Percentiles rank a stretch among this genome's conserved stretches.
Evolutionary conservation across 2,329 filamentous ascomycete species (phyloP).

Genomic region (Botrytis elliptica): DNA sequence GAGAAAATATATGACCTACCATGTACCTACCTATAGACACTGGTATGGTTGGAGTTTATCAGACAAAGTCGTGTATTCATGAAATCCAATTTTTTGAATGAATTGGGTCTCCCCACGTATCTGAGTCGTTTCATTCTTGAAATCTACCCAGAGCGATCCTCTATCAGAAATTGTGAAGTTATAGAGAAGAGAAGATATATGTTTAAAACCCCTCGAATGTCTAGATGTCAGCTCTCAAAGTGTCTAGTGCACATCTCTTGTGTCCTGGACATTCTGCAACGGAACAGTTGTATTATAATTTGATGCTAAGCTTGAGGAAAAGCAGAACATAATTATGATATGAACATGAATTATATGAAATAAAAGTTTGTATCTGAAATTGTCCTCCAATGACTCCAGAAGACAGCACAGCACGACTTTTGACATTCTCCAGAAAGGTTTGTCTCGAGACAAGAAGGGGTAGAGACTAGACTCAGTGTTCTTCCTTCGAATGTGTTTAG

Average conservation of each 20-base stretch:
- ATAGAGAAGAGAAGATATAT: background rate
- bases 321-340: background rate
- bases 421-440: background rate
- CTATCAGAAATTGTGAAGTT: background rate
- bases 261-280: background rate
- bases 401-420: background rate
- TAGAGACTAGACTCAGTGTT: background rate
- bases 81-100: background rate
- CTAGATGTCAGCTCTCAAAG: background rate
- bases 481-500: background rate
- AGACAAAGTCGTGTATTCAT: background rate
- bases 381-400: background rate
- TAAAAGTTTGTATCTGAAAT: background rate
- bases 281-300: background rate
- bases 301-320: no score
- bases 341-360: background rate
- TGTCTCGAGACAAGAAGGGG: background rate
- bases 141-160: background rate
- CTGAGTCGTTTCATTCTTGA: background rate
- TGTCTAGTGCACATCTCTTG: background rate
- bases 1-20: background rate
- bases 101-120: background rate
- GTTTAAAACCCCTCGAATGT: background rate
- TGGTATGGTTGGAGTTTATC: background rate
- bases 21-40: background rate